Conservation (phyloP, 176 grass and related monocot species). For the Hordeum vulgare region DNA sequence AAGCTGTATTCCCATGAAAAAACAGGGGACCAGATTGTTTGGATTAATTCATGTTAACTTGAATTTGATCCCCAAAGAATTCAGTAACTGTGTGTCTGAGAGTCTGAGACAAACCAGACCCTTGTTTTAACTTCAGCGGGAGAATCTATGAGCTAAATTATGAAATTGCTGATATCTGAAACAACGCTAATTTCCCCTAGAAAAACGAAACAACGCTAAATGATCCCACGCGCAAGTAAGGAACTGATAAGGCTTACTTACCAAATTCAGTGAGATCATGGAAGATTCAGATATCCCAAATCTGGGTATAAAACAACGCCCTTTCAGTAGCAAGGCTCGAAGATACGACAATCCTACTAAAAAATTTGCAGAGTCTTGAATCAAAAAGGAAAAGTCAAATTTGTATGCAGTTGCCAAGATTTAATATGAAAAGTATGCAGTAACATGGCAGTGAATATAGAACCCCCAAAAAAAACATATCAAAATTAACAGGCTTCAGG, state of each 20-base stretch:
- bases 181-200: neutral
- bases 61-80: neutral
- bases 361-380: neutral
- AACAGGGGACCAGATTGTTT: neutral
- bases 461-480: neutral
- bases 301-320: neutral
- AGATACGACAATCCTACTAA: neutral
- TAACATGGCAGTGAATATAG: neutral
- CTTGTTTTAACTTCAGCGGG: neutral
- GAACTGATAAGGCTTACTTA: neutral
- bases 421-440: neutral
- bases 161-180: neutral
- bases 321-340: neutral
- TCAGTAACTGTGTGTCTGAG: neutral
- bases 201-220: neutral
- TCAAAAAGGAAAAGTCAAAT: neutral
- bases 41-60: conserved; percentile 1
- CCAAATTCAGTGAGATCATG: neutral
- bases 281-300: neutral
- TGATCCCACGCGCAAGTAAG: neutral
- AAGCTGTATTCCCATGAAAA: neutral
- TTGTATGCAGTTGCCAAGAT: neutral
- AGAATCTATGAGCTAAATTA: neutral
- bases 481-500: conserved; percentile 6
- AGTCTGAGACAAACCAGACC: neutral